Percentiles rank a stretch among this genome's conserved stretches.
phyloP scores from a whole-genome alignment of 2,329 filamentous ascomycete species.

The Xylaria sp. region DNA sequence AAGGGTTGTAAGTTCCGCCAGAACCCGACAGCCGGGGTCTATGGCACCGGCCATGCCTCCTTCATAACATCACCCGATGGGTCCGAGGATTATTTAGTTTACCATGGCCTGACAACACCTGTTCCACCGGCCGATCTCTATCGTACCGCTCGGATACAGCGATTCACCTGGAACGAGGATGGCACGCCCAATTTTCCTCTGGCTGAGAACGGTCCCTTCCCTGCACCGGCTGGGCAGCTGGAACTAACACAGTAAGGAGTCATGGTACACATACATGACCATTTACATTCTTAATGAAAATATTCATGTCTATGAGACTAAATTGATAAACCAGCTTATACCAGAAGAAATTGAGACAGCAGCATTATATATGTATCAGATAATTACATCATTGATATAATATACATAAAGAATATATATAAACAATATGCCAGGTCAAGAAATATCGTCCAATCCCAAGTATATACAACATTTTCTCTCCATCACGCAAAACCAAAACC shows the following conservation, averaged over 20 bases:
- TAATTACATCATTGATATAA: too few species aligned
- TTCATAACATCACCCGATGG: conserved; percentile 34
- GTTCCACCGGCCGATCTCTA: conserved; percentile 31
- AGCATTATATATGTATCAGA: too few species aligned
- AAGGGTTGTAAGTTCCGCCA: conserved; percentile 35
- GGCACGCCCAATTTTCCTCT: conserved; percentile 33
- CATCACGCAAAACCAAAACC: too few species aligned
- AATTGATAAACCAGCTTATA: not conserved
- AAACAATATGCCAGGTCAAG: too few species aligned
- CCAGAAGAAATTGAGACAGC: too few species aligned
- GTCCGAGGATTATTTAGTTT: conserved; percentile 33
- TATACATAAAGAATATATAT: too few species aligned
- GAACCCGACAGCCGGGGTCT: conserved; percentile 31
- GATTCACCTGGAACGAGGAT: conserved; percentile 33
- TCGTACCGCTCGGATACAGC: conserved; percentile 33
- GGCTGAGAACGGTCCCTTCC: conserved; percentile 34
- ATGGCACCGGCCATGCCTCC: conserved; percentile 34
- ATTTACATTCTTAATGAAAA: not conserved
- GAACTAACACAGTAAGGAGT: conserved; percentile 11
- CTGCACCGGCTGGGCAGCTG: conserved; percentile 31
- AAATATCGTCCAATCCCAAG: too few species aligned
- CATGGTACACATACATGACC: not conserved
- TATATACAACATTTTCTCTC: too few species aligned
- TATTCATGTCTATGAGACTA: not conserved
- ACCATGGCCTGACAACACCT: conserved; percentile 34